Base-by-base conservation (phyloP, 495 filamentous ascomycete species). In the Hypoxylon lenormandii region DNA sequence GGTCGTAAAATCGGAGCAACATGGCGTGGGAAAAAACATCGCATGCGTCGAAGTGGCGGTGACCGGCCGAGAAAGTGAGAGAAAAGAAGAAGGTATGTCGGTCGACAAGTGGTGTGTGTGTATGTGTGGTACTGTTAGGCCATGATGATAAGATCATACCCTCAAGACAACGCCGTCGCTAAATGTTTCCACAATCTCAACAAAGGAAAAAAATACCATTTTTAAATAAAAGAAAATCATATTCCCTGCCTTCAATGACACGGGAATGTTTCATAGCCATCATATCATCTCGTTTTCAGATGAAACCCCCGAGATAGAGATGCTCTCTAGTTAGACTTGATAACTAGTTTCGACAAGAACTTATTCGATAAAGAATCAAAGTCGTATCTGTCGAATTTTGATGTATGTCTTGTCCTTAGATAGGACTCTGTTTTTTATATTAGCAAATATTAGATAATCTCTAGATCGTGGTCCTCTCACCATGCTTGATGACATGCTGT, bases 321-420 rank as follows among this genome's bases (percentile, higher is more conserved):
- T 19, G 4, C 23, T 15, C 23, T 15, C 66, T 84, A 96, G 80
- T 95, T 94, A 67, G 93, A 91, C 61, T 93, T 93, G 77, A 97
- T 96, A 76, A 96, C 93, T 71, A 97, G 87, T 78, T 94, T 92
- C 23, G 92, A 94, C 56, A 96, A 82, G 80, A 97, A 95, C 83
- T 96, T 97, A 85, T 94, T 96, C 55, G 92, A 94, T 72, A 97
- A 81, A 63, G 88, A 93, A 81, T 97, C 93, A 76, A 97, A 97
- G 80, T 97, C 92, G 66, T 87, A 82, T 68, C 91, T 88, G 81
- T 96, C 90, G 78, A 94, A 97, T 76, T 90, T 90, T 70, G 88
- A 84, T 16, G 82, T 81, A 36, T 79, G 69, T 38, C 86, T 85
- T 13, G 83, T 82, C 69, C 84, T 80, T 36, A 88, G 77, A 69